Evolutionary conservation across 768 basidiomycete species (phyloP).

Genomic region (Gymnopilus dilepis): DNA sequence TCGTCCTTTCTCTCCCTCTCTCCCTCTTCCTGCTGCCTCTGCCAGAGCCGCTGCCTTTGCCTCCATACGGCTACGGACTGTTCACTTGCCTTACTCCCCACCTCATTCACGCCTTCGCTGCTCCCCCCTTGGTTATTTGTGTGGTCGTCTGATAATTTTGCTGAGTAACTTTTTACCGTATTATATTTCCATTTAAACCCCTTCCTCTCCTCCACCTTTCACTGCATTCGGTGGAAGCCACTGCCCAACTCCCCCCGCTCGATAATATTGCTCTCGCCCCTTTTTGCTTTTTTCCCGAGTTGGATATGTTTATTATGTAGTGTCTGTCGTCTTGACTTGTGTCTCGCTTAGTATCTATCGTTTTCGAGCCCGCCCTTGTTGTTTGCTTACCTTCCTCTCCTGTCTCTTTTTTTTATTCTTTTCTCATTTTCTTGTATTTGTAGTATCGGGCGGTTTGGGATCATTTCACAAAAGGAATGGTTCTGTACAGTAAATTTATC

Average conservation of each 20-base stretch:
- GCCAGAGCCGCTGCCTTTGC: too few species aligned
- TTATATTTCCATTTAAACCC: conserved; percentile 17
- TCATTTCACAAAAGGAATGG: conserved; percentile 32
- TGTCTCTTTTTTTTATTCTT: conserved; percentile 1
- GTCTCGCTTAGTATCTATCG: not conserved
- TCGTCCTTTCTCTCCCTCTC: not conserved
- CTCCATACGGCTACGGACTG: not conserved
- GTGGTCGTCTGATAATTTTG: not conserved
- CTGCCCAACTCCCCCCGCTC: conserved; percentile 8
- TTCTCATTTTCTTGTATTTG: conserved; percentile 16
- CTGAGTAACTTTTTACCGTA: conserved; percentile 17
- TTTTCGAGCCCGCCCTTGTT: conserved; percentile 4
- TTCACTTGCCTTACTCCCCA: not conserved
- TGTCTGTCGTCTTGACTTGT: conserved; percentile 7
- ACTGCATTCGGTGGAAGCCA: not conserved
- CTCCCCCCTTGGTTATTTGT: not conserved
- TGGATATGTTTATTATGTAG: conserved; percentile 31
- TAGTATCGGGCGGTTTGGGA: conserved; percentile 30
- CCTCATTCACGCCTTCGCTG: conserved; percentile 2
- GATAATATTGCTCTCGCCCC: conserved; percentile 19
- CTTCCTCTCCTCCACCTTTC: not conserved
- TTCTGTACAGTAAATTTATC: conserved; percentile 26
- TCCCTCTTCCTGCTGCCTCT: not conserved
- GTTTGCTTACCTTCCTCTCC: conserved; percentile 8
- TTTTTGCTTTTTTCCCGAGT: not conserved